Evolutionary conservation across 2,329 filamentous ascomycete species (phyloP).

Genomic region (Periconia sp.): DNA sequence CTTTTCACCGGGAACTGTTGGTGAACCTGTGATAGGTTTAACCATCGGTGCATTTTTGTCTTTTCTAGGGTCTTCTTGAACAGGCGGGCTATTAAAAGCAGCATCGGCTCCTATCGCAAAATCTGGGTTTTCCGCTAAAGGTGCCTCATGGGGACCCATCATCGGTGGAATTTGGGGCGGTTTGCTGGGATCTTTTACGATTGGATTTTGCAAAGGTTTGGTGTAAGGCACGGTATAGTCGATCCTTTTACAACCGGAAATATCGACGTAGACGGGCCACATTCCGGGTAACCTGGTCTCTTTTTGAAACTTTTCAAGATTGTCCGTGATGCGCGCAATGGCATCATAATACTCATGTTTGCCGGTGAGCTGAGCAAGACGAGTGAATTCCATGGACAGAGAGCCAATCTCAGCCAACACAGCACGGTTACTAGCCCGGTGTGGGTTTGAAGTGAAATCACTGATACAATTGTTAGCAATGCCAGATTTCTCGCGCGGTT

Average conservation of each 20-base stretch:
- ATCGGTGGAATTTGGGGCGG: neutral
- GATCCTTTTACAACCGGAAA: constrained; percentile 39
- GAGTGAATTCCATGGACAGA: constrained; percentile 52
- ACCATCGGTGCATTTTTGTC: constrained; percentile 8
- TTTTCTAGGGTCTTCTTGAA: constrained; percentile 5
- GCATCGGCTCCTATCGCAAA: neutral
- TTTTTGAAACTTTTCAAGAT: constrained; percentile 48
- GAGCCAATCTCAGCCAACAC: constrained; percentile 53
- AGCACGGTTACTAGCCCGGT: constrained; percentile 44
- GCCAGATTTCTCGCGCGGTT: constrained; percentile 16
- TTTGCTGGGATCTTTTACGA: constrained; percentile 2
- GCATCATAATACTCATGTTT: constrained; percentile 53
- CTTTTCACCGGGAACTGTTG: constrained; percentile 16
- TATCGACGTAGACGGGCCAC: constrained; percentile 52
- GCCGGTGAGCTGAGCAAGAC: constrained; percentile 50
- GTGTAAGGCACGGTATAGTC: constrained; percentile 24
- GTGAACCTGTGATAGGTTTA: neutral
- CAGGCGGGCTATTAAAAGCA: neutral
- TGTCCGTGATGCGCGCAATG: constrained; percentile 48
- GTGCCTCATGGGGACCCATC: neutral
- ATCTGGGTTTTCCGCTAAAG: neutral
- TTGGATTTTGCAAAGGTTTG: constrained; percentile 23
- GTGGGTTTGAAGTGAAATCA: constrained; percentile 39
- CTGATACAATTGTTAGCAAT: constrained; percentile 10
- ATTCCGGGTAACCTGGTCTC: constrained; percentile 50